Evolutionary conservation across 768 basidiomycete genomes (phyloP).

Genomic region (Amanita jacksonii): DNA sequence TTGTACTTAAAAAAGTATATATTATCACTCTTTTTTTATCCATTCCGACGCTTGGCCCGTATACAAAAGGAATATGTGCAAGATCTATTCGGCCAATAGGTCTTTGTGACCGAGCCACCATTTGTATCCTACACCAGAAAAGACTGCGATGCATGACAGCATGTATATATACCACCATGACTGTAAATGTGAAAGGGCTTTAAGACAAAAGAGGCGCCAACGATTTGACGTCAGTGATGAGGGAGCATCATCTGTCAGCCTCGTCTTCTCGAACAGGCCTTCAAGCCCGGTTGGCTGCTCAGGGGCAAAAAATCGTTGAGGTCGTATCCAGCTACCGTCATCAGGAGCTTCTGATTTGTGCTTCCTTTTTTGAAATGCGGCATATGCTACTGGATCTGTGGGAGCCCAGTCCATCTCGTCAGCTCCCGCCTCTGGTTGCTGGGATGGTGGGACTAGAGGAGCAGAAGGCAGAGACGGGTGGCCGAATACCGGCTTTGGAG

Average conservation of each 20-base stretch:
- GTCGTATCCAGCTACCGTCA: conserved; percentile 47
- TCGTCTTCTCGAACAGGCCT: conserved; percentile 53
- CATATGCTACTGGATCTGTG: conserved; percentile 25
- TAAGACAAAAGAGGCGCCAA: not conserved
- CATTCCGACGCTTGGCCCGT: not conserved
- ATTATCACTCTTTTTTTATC: not conserved
- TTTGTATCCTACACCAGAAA: conserved; percentile 2
- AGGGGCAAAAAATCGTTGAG: conserved; percentile 69
- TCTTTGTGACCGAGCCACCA: not conserved
- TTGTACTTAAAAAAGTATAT: too few species aligned
- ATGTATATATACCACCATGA: conserved; percentile 2
- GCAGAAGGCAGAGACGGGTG: conserved; percentile 46
- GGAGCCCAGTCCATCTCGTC: conserved; percentile 61
- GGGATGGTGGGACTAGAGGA: conserved; percentile 12
- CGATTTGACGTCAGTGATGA: conserved; percentile 6
- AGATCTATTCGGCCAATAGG: not conserved
- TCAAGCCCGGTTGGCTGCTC: conserved; percentile 74
- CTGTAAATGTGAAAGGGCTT: not conserved
- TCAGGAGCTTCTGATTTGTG: conserved; percentile 19
- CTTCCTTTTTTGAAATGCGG: conserved; percentile 15
- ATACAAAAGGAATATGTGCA: not conserved
- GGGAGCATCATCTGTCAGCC: conserved; percentile 33
- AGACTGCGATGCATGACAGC: not conserved
- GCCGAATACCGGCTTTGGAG: conserved; percentile 55
- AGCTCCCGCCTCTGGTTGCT: conserved; percentile 26